A percentile compares a stretch with the other conserved stretches of the same genome.
These are phyloP conservation scores for Gossypium trilobum DNA, from an alignment of 441 rosid species.

Conservation along the genomic window DNA sequence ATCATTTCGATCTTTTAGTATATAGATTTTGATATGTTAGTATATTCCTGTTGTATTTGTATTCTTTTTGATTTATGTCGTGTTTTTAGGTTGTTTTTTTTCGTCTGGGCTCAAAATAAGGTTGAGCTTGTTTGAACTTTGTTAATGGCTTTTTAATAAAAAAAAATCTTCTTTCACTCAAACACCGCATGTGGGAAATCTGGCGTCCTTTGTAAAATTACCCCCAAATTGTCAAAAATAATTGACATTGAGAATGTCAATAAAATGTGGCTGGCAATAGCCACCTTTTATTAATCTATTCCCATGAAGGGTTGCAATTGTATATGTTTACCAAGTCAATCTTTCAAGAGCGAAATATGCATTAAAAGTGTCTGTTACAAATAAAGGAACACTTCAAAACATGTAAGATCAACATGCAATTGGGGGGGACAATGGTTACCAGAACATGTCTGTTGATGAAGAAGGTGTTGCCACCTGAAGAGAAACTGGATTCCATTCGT, in stretches of 20 bases:
- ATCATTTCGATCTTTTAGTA: not conserved
- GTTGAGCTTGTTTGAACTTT: not conserved
- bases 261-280: not conserved
- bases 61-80: not conserved
- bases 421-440: conserved; percentile 21
- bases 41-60: not conserved
- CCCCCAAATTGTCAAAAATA: not conserved
- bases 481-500: conserved; percentile 32
- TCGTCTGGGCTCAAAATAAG: not conserved
- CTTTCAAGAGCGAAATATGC: not conserved
- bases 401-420: not conserved
- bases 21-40: not conserved
- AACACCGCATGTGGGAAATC: not conserved
- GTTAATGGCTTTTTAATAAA: not conserved
- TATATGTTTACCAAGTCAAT: not conserved
- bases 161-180: not conserved
- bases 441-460: conserved; percentile 33
- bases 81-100: not conserved
- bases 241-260: not conserved
- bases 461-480: conserved; percentile 29
- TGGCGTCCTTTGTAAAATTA: not conserved
- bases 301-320: not conserved
- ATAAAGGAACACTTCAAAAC: not conserved
- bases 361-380: not conserved
- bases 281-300: not conserved